A percentile compares a stretch with the other conserved stretches of the same genome.
phyloP scores from a whole-genome alignment of 2,329 filamentous ascomycete genomes.

The Exutisphaerella laricina region DNA sequence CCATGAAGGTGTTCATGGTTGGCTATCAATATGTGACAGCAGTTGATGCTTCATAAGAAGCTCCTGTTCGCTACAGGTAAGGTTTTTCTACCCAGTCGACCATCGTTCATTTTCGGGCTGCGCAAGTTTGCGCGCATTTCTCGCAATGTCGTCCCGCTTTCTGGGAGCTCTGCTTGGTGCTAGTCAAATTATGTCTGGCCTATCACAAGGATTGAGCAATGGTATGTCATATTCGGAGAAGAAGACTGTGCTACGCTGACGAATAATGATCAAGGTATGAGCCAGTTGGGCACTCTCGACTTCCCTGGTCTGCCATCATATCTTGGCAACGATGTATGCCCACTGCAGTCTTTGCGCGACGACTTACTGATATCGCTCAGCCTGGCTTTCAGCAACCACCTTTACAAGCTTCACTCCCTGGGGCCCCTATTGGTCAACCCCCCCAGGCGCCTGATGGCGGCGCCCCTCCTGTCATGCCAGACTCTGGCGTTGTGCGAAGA shows the following conservation, averaged over 20 bases:
- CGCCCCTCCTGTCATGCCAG: constrained; percentile 2
- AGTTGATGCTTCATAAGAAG: background rate
- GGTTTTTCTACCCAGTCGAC: background rate
- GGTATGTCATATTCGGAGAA: background rate
- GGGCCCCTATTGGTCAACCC: background rate
- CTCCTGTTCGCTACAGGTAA: background rate
- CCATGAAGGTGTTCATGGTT: background rate
- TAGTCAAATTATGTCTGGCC: background rate
- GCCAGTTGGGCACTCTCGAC: constrained; percentile 1
- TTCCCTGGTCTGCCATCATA: background rate
- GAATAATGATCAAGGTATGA: background rate
- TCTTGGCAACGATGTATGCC: background rate
- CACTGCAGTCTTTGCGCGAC: too few species aligned
- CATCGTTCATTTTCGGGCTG: background rate
- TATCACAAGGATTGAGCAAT: background rate
- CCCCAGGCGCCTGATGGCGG: background rate
- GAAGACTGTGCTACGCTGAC: background rate
- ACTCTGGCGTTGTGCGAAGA: constrained; percentile 5
- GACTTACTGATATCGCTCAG: background rate
- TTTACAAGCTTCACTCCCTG: background rate
- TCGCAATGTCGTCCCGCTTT: background rate
- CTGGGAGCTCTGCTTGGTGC: background rate
- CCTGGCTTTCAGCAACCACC: background rate
- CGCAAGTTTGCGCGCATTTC: background rate
- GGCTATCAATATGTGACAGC: background rate